phyloP scores from a whole-genome alignment of 768 basidiomycete species.

The Atractiella rhizophila region DNA sequence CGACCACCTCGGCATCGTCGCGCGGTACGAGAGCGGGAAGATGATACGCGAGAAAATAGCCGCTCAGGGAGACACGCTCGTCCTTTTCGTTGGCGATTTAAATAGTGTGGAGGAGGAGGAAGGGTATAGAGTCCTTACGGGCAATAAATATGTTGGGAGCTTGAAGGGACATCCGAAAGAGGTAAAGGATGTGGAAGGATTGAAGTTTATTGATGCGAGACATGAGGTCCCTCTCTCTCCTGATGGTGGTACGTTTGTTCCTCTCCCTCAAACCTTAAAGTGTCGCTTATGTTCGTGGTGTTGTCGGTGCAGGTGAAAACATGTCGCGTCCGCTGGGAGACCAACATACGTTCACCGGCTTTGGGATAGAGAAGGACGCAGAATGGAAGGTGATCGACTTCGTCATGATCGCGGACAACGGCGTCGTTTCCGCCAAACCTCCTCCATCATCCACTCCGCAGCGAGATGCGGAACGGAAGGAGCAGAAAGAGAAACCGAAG shows the following conservation, averaged over 20 bases:
- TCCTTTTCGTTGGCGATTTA: slow-evolving; percentile 20
- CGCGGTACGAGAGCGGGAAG: slow-evolving; percentile 17
- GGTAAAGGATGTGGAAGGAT: neutral
- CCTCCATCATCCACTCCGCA: too few species aligned
- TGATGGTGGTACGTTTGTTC: too few species aligned
- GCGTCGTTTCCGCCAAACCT: too few species aligned
- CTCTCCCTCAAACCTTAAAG: too few species aligned
- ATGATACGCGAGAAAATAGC: slow-evolving; percentile 13
- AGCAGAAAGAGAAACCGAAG: neutral
- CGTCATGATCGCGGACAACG: slow-evolving; percentile 2
- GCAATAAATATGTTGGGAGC: neutral
- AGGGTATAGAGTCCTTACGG: slow-evolving; percentile 19
- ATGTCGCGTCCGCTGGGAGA: slow-evolving; percentile 4
- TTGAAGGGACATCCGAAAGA: neutral
- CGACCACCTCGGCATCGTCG: slow-evolving; percentile 18
- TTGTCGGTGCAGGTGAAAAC: too few species aligned
- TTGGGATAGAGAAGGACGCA: slow-evolving; percentile 2
- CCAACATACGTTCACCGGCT: slow-evolving; percentile 11
- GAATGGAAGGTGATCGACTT: slow-evolving; percentile 9
- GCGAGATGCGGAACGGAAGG: neutral
- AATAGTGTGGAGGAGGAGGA: slow-evolving; percentile 19
- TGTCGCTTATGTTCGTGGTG: neutral
- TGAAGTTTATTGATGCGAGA: slow-evolving; percentile 5
- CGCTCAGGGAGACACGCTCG: slow-evolving; percentile 4
- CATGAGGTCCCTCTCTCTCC: slow-evolving; percentile 6